Evolutionary conservation across 2,329 filamentous ascomycete genomes (phyloP), one percentile per base, ranked within the genome.

Genomic region (Fusarium sp.): DNA sequence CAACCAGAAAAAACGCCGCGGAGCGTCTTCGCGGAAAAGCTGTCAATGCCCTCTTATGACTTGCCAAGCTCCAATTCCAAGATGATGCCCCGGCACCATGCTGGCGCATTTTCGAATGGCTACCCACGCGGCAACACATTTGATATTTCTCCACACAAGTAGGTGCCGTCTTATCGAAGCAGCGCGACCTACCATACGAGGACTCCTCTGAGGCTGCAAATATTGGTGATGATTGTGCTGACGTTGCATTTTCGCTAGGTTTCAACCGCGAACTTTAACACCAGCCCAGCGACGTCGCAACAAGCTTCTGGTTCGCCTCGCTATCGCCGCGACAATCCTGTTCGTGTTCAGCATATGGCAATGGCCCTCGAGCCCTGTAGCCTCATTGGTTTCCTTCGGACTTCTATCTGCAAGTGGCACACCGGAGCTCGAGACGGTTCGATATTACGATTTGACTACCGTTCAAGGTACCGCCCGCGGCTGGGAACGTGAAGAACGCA

Each of bases 401-500:
- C 83, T 94, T 32, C 79, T 93, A 46, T 87, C 88, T 35, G 80
- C 84, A 22, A 79, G 81, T 48, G 87, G 89, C 48, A 88, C 91
- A 67, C 85, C 92, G 63, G 89, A 96, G 72, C 87, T 98, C 55
- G 92, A 98, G 76, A 98, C 94, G 1, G 91, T 99, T 59, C 91
- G 94, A 75, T 98, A 99, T 79, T 98, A 98, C 78, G 95, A 99
- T 75, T 83, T 99, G 63, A 90, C 90, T 67, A 92, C 95, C 74
- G 92, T 96, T 6, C 91, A 95, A 74, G 95, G 95, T 41, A 95
- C 93, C 7, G 92, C 91, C 48, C 88, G 91, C 65, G 96, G 95
- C 6, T 99, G 95, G 95, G 94, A 98, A 77, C 86, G 93, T 58
- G 95, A 96, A 75, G 95, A 99, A 79, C 88, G 95, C 65, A 97